phyloP scores from a whole-genome alignment of 202 grass and related monocot species.

The Saccharum hybrid region DNA sequence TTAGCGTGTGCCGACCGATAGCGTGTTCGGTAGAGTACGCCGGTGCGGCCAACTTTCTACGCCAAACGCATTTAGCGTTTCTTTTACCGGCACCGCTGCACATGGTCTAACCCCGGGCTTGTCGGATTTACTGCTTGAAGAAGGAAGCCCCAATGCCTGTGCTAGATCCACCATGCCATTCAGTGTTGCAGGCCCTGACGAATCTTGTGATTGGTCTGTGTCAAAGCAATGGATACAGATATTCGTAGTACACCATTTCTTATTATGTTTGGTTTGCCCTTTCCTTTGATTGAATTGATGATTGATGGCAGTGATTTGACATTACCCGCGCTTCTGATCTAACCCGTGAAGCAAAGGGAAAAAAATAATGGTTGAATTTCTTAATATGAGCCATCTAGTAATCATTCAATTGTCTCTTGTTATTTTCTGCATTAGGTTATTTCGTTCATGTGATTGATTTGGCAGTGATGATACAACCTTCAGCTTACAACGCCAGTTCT shows the following conservation, averaged over 20 bases:
- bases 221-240: conserved; percentile 67
- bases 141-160: conserved; percentile 82
- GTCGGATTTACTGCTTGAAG: conserved; percentile 56
- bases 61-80: too few relatives aligned
- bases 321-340: conserved; percentile 88
- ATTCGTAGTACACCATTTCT: background rate
- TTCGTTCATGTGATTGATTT: background rate
- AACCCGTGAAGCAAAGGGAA: conserved; percentile 70
- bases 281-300: background rate
- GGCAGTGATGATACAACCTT: conserved; percentile 43
- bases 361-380: conserved; percentile 97
- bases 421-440: background rate
- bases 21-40: too few relatives aligned
- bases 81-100: too few relatives aligned
- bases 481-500: conserved; percentile 83
- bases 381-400: conserved; percentile 74
- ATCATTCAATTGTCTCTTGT: too few relatives aligned
- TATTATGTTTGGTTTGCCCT: background rate
- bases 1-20: too few relatives aligned
- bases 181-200: conserved; percentile 80
- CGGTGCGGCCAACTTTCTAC: too few relatives aligned
- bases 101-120: conserved; percentile 82
- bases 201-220: conserved; percentile 67
- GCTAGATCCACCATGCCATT: conserved; percentile 67
- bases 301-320: conserved; percentile 56